Evolutionary conservation across 2,329 filamentous ascomycete species (phyloP).

Genomic region (Arthroderma uncinatum): DNA sequence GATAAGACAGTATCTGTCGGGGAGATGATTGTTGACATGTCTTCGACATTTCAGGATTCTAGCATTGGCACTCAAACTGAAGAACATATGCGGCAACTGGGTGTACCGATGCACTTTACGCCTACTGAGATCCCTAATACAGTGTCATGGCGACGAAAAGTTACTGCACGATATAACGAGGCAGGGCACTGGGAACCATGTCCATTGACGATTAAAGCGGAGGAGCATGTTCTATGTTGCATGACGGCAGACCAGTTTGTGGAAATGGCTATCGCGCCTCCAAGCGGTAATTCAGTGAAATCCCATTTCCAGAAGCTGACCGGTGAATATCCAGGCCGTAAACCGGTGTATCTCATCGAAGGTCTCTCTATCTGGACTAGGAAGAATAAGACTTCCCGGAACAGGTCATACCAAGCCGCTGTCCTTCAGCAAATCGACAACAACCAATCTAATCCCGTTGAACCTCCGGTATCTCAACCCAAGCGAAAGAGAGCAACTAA

Average conservation of each 20-base stretch:
- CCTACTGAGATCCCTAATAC: conserved; percentile 38
- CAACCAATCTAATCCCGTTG: conserved; percentile 24
- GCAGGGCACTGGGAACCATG: conserved; percentile 56
- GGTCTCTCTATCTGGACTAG: conserved; percentile 55
- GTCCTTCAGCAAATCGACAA: conserved; percentile 40
- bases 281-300: conserved; percentile 39
- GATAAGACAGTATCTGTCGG: conserved; percentile 62
- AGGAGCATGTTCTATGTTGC: conserved; percentile 53
- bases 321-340: conserved; percentile 41
- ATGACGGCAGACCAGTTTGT: conserved; percentile 56
- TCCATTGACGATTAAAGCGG: conserved; percentile 37
- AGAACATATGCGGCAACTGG: conserved; percentile 34
- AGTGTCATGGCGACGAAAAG: conserved; percentile 58
- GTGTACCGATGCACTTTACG: conserved; percentile 33
- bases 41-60: conserved; percentile 43
- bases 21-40: conserved; percentile 68
- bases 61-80: conserved; percentile 35
- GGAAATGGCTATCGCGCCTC: conserved; percentile 37
- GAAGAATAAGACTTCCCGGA: conserved; percentile 56
- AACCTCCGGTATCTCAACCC: conserved; percentile 17
- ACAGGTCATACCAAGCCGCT: conserved; percentile 55
- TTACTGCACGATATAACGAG: conserved; percentile 51
- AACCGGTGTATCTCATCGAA: conserved; percentile 60
- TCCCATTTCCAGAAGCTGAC: conserved; percentile 48
- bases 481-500: conserved; percentile 31